These are phyloP conservation scores for Laburnicola sp. DNA, from an alignment of 2,329 filamentous ascomycete species.

Conservation along the genomic window DNA sequence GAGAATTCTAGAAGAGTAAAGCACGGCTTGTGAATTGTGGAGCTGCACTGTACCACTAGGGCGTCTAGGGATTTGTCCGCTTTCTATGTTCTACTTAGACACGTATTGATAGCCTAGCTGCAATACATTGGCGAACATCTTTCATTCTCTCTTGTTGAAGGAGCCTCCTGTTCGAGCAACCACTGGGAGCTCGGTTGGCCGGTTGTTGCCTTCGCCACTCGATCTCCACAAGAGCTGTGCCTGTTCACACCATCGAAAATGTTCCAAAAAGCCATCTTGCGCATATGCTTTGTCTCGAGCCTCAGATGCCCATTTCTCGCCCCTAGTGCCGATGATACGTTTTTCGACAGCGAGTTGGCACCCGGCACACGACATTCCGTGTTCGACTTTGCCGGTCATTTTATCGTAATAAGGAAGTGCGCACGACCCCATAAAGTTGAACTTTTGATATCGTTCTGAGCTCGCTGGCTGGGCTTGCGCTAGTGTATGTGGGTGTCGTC, in stretches of 20 bases:
- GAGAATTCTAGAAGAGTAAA: no score
- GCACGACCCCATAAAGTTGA: slow-evolving; percentile 27
- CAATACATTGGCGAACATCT: no score
- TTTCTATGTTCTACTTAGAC: no score
- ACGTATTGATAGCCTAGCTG: no score
- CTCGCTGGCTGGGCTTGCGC: slow-evolving; percentile 6
- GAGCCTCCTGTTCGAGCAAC: neutral
- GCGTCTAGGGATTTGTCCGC: no score
- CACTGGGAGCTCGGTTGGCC: neutral
- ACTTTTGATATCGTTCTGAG: slow-evolving; percentile 11
- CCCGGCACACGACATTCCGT: slow-evolving; percentile 38
- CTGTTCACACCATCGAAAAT: slow-evolving; percentile 42
- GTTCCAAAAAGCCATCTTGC: slow-evolving; percentile 34
- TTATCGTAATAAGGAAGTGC: slow-evolving; percentile 32
- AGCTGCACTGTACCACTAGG: no score
- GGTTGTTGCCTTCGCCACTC: neutral
- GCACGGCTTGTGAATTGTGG: no score
- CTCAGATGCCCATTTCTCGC: slow-evolving; percentile 20
- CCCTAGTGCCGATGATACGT: slow-evolving; percentile 17
- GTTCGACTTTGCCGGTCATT: slow-evolving; percentile 28
- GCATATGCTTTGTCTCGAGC: slow-evolving; percentile 33
- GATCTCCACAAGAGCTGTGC: slow-evolving; percentile 38
- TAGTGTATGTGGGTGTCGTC: slow-evolving; percentile 2
- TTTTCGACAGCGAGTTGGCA: slow-evolving; percentile 37
- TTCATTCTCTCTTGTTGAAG: neutral